Base-by-base conservation (phyloP, 2,329 filamentous ascomycete genomes). In the Nothophaeocryptopus gaeumannii region DNA sequence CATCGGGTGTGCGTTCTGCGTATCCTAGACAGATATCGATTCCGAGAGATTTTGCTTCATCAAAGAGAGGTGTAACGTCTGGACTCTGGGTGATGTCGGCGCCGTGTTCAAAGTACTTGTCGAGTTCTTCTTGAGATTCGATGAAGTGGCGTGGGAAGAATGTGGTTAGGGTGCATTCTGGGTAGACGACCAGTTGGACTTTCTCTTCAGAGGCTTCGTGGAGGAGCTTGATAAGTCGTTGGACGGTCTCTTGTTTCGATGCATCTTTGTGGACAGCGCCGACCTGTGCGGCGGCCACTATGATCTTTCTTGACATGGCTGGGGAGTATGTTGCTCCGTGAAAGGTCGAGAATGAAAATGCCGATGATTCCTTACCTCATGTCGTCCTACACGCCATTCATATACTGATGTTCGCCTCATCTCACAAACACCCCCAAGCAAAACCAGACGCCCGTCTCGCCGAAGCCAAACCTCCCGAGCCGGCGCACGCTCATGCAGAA, bases 11-110 rank as follows among this genome's bases (percentile, higher is more conserved):
- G 2, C 73, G 68, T 58, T 81, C 79, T 0, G 74, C 78, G 57
- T 77, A 81, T 0, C 78, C 79, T 8, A 81, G 63, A 14, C 71
- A 73, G 49, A 81, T 70, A 57, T 81, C 79, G 30, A 80, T 72
- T 3, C 67, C 69, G 0, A 74, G 68, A 35, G 70, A 63, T n/a
- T 66, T 66, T 0, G 78, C 78, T 49, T 68, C 67, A 33, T 76
- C 72, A 52, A 81, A 77, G 0, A 82, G 67, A 0, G 74, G 70
- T 52, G 73, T 72, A 9, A 74, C 70, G 54, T 76, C 72, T 2
- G 73, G 64, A 1, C 74, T 69, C 7, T 70, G 62, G 2, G 69
- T 63, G 31, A 75, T 61, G 20, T 74, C 70, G 34, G 72, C 72
- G 55, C 66, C 69, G 47, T 71, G 69, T 56, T 81, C 79, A 57